Evolutionary conservation across 1,284 basidiomycete genomes (phyloP), one percentile per base, ranked within the genome.

Genomic region (Ceratobasidium sp.): DNA sequence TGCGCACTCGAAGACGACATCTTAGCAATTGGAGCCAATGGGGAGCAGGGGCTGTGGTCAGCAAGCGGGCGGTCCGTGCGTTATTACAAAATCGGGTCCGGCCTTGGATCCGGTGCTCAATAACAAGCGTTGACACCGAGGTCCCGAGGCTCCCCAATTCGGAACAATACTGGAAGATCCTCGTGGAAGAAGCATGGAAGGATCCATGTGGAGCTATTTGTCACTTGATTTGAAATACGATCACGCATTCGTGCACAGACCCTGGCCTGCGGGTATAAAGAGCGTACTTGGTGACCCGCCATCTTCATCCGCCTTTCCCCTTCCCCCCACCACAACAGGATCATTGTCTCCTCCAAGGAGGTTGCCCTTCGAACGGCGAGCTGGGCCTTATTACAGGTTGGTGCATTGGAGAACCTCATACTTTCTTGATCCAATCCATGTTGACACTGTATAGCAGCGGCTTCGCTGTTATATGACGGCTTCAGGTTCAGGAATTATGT

Each of bases 351-450:
- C 50, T 40, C 34, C 22, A 49, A 35, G 52, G 64, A 54, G 35
- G 50, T 52, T 34, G 27, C 60, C 42, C 47, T 6, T 4, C 29
- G 50, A 67, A 67, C 64, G 64, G 32, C 64, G 52, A 67, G 64
- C 52, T 43, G 50, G 64, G 64, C 64, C 64, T 67, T 42, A 40
- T 54, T 45, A 64, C 64, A 67, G 64, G 64, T 67, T 67, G 64
- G 64, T 67, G 64, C 64, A 67, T 67, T 60, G 64, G 64, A 67
- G 64, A 67, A 67, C 64, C 64, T 67, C 64, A 67, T 67, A 53
- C 27, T 67, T 67, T 67, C 64, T 67, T 67, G 64, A 67, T 67
- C 64, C 64, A 67, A 50, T 54, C 60, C 64, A 67, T 67, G 64
- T 67, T 67, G 64, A 67, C 64, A 67, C 64, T n/a, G 50, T 67